A percentile compares a stretch with the other conserved stretches of the same genome.
Evolutionary conservation across 2,329 filamentous ascomycete species (phyloP).

Genomic region (Cylindrodendrum hubeiense): DNA sequence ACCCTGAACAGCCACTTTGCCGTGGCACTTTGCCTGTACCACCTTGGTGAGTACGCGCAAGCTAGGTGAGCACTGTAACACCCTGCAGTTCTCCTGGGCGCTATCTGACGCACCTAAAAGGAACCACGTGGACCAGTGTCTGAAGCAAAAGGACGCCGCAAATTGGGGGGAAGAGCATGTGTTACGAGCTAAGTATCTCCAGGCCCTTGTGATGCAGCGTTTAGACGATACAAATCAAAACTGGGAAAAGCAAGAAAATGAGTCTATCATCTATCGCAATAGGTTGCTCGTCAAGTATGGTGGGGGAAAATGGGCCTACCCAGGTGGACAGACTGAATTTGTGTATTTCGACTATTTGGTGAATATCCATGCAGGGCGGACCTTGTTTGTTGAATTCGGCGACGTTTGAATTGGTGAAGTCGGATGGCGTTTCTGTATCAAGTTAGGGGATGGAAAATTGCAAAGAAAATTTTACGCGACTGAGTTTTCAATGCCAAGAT

Average conservation of each 20-base stretch:
- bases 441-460: neutral
- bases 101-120: neutral
- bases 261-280: neutral
- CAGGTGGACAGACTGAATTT: neutral
- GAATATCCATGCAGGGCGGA: constrained; percentile 4
- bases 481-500: no score
- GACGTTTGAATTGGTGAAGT: neutral
- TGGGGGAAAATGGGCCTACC: neutral
- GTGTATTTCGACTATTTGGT: constrained; percentile 6
- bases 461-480: neutral
- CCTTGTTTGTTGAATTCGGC: neutral
- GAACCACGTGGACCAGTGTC: neutral
- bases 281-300: neutral
- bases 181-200: neutral
- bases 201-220: neutral
- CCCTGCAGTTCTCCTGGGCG: neutral
- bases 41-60: neutral
- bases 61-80: neutral
- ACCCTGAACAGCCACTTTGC: constrained; percentile 6
- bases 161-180: neutral
- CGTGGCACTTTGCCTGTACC: neutral
- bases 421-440: no score
- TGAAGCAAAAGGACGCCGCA: neutral
- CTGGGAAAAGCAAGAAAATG: neutral
- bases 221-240: neutral